Evolutionary conservation across 176 grass and related monocot genomes (phyloP), one percentile per base, ranked within the genome.

Genomic region (Lolium rigidum): DNA sequence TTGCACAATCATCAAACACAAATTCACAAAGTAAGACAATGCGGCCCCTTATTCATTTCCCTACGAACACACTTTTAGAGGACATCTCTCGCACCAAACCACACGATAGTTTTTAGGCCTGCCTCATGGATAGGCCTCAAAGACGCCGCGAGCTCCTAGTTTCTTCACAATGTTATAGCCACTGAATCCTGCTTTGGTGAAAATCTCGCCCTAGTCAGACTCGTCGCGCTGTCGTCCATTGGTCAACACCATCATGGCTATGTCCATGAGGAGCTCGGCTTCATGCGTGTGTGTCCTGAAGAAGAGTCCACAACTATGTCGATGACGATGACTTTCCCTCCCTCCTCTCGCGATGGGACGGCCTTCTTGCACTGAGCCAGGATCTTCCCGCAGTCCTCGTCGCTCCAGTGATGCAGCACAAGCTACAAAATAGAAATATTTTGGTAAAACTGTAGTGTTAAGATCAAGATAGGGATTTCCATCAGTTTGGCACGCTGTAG

Each of bases 281-380:
- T 93, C 85, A 12, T 80, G 64, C 10, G 76, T 66, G 56, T n/a
- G n/a, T 70, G 39, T 69, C 18, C 59, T 18, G 89, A 47, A 22
- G 25, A 39, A 80, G 73, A n/a, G 3, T 15, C 74, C 2, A 84
- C 31, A 14, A 88, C 18, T 61, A 93, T 82, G n/a, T 90, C 91
- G 35, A 90, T 80, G 0, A 90, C 87, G n/a, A 93, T 84, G 11
- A 93, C 86, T 2, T 88, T 93, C 10, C 91, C 88, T 55, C 85
- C 82, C 7, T 62, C 74, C 15, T 73, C 81, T 2, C 64, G 80
- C 0, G 73, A 25, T 12, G 82, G 70, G 72, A 93, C 83, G 3
- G 88, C 88, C 17, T 88, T 86, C 88, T 59, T 85, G 54, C 91
- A 85, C 43, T 72, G 70, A n/a, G 81, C 63, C 1, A 93, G 80